phyloP scores from a whole-genome alignment of 2,329 filamentous ascomycete genomes.

The Epichloe baconii region DNA sequence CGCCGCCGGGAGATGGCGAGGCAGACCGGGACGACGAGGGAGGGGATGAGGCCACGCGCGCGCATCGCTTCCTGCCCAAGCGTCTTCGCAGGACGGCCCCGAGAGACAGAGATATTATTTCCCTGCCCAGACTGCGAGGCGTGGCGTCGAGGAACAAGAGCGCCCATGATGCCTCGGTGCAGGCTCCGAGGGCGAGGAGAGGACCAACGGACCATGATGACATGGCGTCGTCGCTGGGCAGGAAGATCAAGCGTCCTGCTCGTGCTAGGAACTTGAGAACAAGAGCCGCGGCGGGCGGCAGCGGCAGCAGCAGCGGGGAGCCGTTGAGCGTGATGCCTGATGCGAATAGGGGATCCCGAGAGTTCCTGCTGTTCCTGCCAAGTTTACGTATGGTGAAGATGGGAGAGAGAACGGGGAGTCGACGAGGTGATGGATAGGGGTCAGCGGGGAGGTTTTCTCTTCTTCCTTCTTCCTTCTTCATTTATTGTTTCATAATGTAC shows the following conservation, averaged over 20 bases:
- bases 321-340: conserved; percentile 30
- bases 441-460: not conserved
- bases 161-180: not conserved
- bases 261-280: conserved; percentile 2
- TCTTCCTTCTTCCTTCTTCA: not conserved
- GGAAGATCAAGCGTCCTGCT: conserved; percentile 4
- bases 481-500: no score
- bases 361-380: conserved; percentile 30
- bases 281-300: not conserved
- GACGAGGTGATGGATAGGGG: conserved; percentile 9
- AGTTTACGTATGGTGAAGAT: conserved; percentile 25
- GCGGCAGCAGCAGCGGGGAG: conserved; percentile 1
- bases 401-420: conserved; percentile 15
- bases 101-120: conserved; percentile 25
- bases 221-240: not conserved
- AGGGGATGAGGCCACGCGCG: conserved; percentile 10
- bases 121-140: conserved; percentile 20
- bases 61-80: conserved; percentile 15
- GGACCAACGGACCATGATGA: not conserved
- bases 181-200: not conserved
- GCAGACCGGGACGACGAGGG: conserved; percentile 7
- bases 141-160: conserved; percentile 11
- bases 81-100: conserved; percentile 40
- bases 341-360: conserved; percentile 31
- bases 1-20: conserved; percentile 16